Evolutionary conservation across 306 rosid genomes (phyloP), one percentile per base, ranked within the genome.

Genomic region (Dryas octopetala): DNA sequence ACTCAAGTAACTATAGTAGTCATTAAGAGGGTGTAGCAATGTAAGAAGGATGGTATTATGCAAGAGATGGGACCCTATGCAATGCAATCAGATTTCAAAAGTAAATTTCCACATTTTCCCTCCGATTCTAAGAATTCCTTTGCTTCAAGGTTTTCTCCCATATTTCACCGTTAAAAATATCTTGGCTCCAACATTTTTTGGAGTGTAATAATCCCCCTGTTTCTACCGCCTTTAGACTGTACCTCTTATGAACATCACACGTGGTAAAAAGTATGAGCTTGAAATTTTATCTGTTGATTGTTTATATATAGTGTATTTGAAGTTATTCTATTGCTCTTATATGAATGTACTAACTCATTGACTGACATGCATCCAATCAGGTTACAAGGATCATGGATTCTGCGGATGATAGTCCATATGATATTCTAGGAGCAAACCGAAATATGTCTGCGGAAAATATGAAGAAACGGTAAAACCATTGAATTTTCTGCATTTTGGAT

Each of bases 371-470:
- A 5, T 84, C 65, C 79, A 66, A 68, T 75, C 88, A 94, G 97
- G 97, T 94, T 60, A 84, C 96, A 73, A 85, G 98, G 82, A 94
- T 94, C 76, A 88, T 94, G 96, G 95, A 83, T 48, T 86, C 78
- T 63, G 96, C 76, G 60, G 86, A 77, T 55, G 94, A 85, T 76
- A 79, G 82, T 82, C 95, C 94, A 45, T 94, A 91, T 76, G 98
- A 91, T 80, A 78, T 94, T 78, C 75, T 94, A 14, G 97, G 97
- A 78, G 91, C 88, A 55, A 94, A 94, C 84, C 89, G 80, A 55
- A 91, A 86, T 82, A 89, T 90, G 89, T 79, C 97, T 4, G 59
- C 65, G 26, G 95, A 81, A 26, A 91, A 94, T 80, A 77, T 94
- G 57, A 94, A 94, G 90, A 94, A 94, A 88, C 87, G 88, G 98